These are phyloP conservation scores for Neobulgaria alba DNA, from an alignment of 2,329 filamentous ascomycete genomes.

Conservation along the genomic window DNA sequence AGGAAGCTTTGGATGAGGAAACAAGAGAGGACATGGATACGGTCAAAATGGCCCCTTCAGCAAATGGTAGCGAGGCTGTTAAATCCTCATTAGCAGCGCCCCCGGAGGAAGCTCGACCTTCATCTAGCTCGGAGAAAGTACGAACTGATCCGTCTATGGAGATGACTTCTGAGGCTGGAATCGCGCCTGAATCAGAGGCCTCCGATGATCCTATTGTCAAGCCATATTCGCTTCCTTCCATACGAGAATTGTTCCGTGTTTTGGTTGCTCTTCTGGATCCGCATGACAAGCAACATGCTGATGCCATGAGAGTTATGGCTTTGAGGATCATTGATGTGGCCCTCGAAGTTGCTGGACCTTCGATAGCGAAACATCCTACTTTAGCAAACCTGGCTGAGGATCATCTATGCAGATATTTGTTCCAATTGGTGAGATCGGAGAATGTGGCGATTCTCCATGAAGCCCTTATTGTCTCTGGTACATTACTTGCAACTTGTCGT, in stretches of 20 bases:
- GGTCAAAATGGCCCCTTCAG: slow-evolving; percentile 76
- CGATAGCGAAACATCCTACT: slow-evolving; percentile 85
- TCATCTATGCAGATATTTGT: slow-evolving; percentile 84
- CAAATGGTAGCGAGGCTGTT: slow-evolving; percentile 54
- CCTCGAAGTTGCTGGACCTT: slow-evolving; percentile 89
- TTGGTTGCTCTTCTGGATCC: slow-evolving; percentile 90
- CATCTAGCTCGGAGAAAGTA: slow-evolving; percentile 36
- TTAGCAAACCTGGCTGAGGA: slow-evolving; percentile 85
- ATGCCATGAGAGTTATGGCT: slow-evolving; percentile 95
- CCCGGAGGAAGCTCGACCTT: slow-evolving; percentile 29
- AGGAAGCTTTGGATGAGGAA: slow-evolving; percentile 57
- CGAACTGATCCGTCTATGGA: slow-evolving; percentile 19
- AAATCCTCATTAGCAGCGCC: slow-evolving; percentile 41
- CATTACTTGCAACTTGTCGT: slow-evolving; percentile 81
- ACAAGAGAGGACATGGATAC: slow-evolving; percentile 62
- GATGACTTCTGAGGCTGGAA: slow-evolving; percentile 20
- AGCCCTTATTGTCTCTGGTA: slow-evolving; percentile 84
- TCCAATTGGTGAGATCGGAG: slow-evolving; percentile 92
- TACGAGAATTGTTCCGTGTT: slow-evolving; percentile 87
- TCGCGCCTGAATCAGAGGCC: slow-evolving; percentile 24
- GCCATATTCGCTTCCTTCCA: slow-evolving; percentile 89
- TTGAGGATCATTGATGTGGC: slow-evolving; percentile 95
- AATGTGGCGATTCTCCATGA: slow-evolving; percentile 94
- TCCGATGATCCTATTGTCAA: slow-evolving; percentile 49
- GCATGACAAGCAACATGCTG: slow-evolving; percentile 84